Evolutionary conservation across 495 filamentous ascomycete species (phyloP), one percentile per base, ranked within the genome.

Genomic region (Neurospora sp.): DNA sequence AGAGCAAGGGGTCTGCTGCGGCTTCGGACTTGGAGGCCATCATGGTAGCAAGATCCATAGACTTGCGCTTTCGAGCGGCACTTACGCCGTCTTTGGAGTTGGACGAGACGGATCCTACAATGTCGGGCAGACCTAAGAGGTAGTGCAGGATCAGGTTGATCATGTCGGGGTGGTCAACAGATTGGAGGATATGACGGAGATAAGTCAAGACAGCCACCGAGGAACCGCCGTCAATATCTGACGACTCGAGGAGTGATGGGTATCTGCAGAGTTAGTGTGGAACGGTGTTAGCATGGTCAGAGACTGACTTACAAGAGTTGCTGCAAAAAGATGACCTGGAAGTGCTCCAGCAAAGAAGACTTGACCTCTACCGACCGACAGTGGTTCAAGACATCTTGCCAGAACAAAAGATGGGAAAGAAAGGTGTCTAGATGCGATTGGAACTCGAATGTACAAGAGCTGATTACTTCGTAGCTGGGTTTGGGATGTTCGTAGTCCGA

Each of bases 311-410:
- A 99, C 92, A 99, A 81, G 78, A 99, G 83, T 80, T 98, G 96
- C 77, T 98, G 93, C 59, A 99, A 83, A 80, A 99, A 99, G 11
- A 99, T 88, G 74, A 98, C 91, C 79, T 97, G 94, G 78, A 98
- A 99, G 81, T 99, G 96, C 80, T 98, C 96, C 48, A 99, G 84
- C 31, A 99, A 83, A 0, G 94, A 97, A 73, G 92, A 92, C 75
- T 94, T 95, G 69, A 99, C 92, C 78, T 98, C 96, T 2, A 88
- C 85, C 1, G 95, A 98, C 74, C 89, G 89, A 82, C 96, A 99
- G 82, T 98, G 93, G 78, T 98, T 94, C 69, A 99, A 86, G 19
- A 97, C 93, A 81, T 99, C 96, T 78, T 99, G 96, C 96, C 96
- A 99, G 76, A 99, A 99, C 19, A 94, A 83, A 17, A 99, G 85